These are phyloP conservation scores for Taxillus chinensis DNA, from an alignment of 164 flowering plant genomes.

Conservation along the genomic window DNA sequence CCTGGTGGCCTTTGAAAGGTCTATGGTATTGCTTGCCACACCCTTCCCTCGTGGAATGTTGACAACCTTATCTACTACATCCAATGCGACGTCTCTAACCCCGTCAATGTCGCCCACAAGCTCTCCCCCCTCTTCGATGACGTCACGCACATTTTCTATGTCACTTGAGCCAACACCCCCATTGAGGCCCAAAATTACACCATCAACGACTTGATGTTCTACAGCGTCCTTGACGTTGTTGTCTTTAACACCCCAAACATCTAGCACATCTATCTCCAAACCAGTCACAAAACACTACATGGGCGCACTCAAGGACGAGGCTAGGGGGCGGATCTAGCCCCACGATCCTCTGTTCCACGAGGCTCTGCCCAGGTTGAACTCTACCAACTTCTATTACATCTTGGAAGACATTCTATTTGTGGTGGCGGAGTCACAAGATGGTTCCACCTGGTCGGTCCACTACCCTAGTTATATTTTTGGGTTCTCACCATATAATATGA, in stretches of 20 bases:
- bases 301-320: constrained; percentile 49
- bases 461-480: constrained; percentile 54
- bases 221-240: constrained; percentile 46
- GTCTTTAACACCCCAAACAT: constrained; percentile 56
- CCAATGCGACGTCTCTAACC: neutral
- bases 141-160: constrained; percentile 72
- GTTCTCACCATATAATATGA: constrained; percentile 63
- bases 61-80: neutral
- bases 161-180: constrained; percentile 37
- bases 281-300: constrained; percentile 59
- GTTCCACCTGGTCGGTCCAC: constrained; percentile 60
- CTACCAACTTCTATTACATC: constrained; percentile 53
- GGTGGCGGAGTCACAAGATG: constrained; percentile 40
- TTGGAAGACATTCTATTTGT: constrained; percentile 54
- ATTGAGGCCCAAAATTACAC: constrained; percentile 46
- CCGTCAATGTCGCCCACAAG: constrained; percentile 30
- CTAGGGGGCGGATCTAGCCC: constrained; percentile 24
- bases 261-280: constrained; percentile 60
- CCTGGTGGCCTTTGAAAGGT: constrained; percentile 92
- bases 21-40: constrained; percentile 31
- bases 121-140: constrained; percentile 55
- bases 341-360: constrained; percentile 67
- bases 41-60: neutral
- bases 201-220: constrained; percentile 47
- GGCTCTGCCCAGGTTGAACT: constrained; percentile 48